phyloP scores from a whole-genome alignment of 2,329 filamentous ascomycete species.

The Alternaria viburni region DNA sequence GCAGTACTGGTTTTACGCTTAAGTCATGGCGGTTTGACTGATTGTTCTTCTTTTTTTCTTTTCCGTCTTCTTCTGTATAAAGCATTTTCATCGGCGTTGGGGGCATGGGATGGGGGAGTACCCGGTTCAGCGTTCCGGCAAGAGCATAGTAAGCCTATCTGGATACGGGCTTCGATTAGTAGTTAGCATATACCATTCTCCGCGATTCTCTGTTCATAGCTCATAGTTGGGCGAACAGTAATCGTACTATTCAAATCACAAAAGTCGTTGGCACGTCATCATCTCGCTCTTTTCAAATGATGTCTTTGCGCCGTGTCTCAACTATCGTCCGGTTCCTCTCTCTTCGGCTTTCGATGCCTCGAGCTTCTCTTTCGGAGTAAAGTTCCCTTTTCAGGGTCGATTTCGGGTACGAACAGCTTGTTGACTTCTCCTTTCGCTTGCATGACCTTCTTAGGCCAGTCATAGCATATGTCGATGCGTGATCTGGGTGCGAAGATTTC shows the following conservation, averaged over 20 bases:
- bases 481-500: conserved; percentile 87
- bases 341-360: conserved; percentile 35
- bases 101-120: conserved; percentile 1
- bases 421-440: conserved; percentile 17
- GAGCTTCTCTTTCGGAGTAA: conserved; percentile 35
- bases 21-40: neutral
- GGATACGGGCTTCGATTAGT: conserved; percentile 12
- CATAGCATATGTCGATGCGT: conserved; percentile 84
- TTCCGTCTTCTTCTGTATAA: conserved; percentile 20
- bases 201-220: conserved; percentile 22
- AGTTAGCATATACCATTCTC: conserved; percentile 28
- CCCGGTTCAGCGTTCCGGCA: conserved; percentile 18
- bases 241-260: conserved; percentile 27
- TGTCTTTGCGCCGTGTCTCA: conserved; percentile 2
- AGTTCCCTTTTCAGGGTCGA: conserved; percentile 9
- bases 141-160: conserved; percentile 9
- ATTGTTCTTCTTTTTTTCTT: neutral
- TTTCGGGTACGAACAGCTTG: conserved; percentile 16
- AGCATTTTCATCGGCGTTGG: conserved; percentile 44
- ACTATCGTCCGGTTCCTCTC: conserved; percentile 25
- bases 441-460: conserved; percentile 81
- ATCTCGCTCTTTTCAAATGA: neutral
- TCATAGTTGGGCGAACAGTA: conserved; percentile 19
- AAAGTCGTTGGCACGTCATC: conserved; percentile 2
- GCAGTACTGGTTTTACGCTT: conserved; percentile 71